Evolutionary conservation across 2,329 filamentous ascomycete species (phyloP).

Genomic region (Macrophomina tecta): DNA sequence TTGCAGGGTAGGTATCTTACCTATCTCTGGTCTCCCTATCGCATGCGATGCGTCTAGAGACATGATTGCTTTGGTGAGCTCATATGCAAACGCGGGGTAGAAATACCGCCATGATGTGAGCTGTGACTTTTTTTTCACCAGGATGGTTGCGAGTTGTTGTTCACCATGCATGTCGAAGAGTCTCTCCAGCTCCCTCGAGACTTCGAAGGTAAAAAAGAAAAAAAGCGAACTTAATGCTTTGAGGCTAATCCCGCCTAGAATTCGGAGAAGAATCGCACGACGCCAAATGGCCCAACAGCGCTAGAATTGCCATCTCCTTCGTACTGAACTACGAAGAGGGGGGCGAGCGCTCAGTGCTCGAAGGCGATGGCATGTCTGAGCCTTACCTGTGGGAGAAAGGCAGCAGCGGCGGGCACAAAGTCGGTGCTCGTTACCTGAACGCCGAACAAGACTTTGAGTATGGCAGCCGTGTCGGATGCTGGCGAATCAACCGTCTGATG

Average conservation of each 20-base stretch:
- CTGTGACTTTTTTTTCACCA: neutral
- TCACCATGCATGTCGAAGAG: constrained; percentile 39
- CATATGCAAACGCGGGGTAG: neutral
- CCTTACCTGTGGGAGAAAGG: constrained; percentile 47
- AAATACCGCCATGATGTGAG: neutral
- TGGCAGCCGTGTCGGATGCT: constrained; percentile 44
- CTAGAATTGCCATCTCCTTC: constrained; percentile 42
- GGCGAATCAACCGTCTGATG: constrained; percentile 51
- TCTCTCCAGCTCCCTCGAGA: constrained; percentile 46
- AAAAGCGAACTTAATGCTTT: too few species aligned
- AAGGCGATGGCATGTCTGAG: constrained; percentile 34
- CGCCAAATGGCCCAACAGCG: constrained; percentile 41
- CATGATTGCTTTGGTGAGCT: too few species aligned
- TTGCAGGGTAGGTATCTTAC: constrained; percentile 6
- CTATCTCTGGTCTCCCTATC: constrained; percentile 20
- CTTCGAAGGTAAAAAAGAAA: constrained; percentile 38
- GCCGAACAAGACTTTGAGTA: constrained; percentile 46
- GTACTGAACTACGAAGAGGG: constrained; percentile 36
- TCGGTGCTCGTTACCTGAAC: constrained; percentile 38
- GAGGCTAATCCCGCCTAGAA: constrained; percentile 16
- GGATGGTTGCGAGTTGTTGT: neutral
- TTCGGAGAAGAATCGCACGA: constrained; percentile 40
- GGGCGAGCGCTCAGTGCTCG: constrained; percentile 32
- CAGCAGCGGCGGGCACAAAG: constrained; percentile 35
- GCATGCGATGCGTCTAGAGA: neutral